Base-by-base conservation (phyloP, 1,284 basidiomycete species). In the Ceratobasidium sp. region DNA sequence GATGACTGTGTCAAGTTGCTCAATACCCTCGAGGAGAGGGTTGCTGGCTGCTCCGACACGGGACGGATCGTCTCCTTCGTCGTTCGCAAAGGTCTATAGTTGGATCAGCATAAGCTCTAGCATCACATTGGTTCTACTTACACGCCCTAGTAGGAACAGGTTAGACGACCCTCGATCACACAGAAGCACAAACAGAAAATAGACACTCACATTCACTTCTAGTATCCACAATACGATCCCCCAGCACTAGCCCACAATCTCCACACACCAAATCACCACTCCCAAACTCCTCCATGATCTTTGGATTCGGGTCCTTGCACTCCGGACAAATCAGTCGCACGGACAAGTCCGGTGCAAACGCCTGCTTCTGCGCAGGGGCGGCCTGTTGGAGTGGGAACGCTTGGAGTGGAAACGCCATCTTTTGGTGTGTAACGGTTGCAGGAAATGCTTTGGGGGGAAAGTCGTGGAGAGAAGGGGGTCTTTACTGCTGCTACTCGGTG, bases 51-150 rank as follows among this genome's bases (percentile, higher is more conserved):
- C 95, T 84, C 98, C 98, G 77, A 99, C 98, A 93, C 98, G 98
- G 78, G 97, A 99, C 73, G 97, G 97, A 81, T 99, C 98, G 81
- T 99, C 98, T 75, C 97, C 96, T 84, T 98, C 97, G 81, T 99
- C 96, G 78, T 96, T 98, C 77, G 98, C 98, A 82, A 99, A 99
- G 73, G 98, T 99, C 91, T 98, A 87, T 64, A 77, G 72, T 18
- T 66, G 50, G 54, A 54, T 58, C 26, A 69, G 75, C 75, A 76
- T 77, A 55, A 0, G 30, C 11, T 38, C 9, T 21, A 35, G 44
- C 47, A 69, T 26, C 44, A n/a, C 46, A 11, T 54, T 23, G 26
- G 21, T n/a, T 52, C 57, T 44, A 89, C 92, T 86, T 85, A 94
- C 93, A 84, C 93, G 87, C 92, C 80, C 80, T 81, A 71, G 1